A percentile compares a stretch with the other conserved stretches of the same genome.
Evolutionary conservation across 805 yeast genomes (phyloP).

Genomic region (Barnettozyma siamensis): DNA sequence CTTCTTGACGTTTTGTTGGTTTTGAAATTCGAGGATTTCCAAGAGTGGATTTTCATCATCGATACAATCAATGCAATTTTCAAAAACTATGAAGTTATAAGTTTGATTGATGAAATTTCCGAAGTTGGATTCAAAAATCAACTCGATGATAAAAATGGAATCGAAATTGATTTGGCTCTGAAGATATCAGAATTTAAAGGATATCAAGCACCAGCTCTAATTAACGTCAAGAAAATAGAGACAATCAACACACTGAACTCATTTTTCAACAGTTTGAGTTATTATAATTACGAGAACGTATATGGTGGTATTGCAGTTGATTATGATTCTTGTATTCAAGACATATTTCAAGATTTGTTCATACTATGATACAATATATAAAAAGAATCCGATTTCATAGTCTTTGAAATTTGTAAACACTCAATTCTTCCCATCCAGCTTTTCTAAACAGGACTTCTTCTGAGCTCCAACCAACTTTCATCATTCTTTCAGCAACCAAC

Average conservation of each 20-base stretch:
- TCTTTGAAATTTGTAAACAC: slow-evolving; percentile 56
- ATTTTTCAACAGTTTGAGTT: slow-evolving; percentile 62
- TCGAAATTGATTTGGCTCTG: slow-evolving; percentile 12
- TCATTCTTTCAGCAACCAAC: slow-evolving; percentile 45
- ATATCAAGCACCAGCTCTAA: slow-evolving; percentile 30
- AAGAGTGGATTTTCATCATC: slow-evolving; percentile 82
- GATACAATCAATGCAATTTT: slow-evolving; percentile 58
- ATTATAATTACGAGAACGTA: slow-evolving; percentile 58
- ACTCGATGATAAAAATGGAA: slow-evolving; percentile 15
- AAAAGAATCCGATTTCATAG: no score
- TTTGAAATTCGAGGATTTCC: slow-evolving; percentile 71
- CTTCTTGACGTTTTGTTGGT: slow-evolving; percentile 69
- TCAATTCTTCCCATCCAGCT: slow-evolving; percentile 94
- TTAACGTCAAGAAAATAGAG: slow-evolving; percentile 35
- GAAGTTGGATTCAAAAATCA: slow-evolving; percentile 7
- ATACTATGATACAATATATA: no score
- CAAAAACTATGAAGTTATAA: slow-evolving; percentile 27
- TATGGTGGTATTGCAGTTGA: slow-evolving; percentile 47
- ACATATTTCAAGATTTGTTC: slow-evolving; percentile 55
- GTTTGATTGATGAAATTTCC: slow-evolving; percentile 23
- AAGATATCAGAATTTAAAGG: slow-evolving; percentile 18
- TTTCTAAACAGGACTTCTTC: slow-evolving; percentile 56
- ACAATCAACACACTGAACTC: slow-evolving; percentile 45
- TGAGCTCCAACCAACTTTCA: slow-evolving; percentile 45
- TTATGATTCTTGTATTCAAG: slow-evolving; percentile 43